phyloP scores from a whole-genome alignment of 768 basidiomycete genomes.

The Agaricus sinodeliciosus region DNA sequence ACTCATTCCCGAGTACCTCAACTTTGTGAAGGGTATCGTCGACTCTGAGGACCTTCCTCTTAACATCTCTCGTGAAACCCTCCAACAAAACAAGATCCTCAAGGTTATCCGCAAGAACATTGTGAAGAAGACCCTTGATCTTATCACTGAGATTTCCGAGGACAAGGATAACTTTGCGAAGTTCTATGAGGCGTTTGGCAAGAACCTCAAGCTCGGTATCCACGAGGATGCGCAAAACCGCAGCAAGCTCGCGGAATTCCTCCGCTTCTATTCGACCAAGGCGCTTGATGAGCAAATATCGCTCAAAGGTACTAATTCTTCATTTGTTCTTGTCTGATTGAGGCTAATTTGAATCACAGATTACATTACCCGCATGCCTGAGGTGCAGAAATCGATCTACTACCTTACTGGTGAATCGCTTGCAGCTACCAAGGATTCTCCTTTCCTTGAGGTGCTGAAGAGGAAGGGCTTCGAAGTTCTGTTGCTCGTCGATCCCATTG shows the following conservation, averaged over 20 bases:
- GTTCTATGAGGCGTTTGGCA: constrained; percentile 98
- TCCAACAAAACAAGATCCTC: constrained; percentile 99
- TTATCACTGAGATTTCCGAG: constrained; percentile 94
- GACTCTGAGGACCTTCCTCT: constrained; percentile 99
- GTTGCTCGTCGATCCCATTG: constrained; percentile 96
- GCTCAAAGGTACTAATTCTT: constrained; percentile 65
- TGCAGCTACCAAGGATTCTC: constrained; percentile 83
- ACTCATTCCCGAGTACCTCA: constrained; percentile 98
- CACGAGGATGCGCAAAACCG: constrained; percentile 99
- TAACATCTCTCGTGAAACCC: constrained; percentile 99
- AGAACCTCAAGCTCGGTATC: constrained; percentile 99
- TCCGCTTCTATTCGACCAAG: constrained; percentile 98
- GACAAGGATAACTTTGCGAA: constrained; percentile 98
- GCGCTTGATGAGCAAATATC: constrained; percentile 84
- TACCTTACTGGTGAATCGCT: constrained; percentile 99
- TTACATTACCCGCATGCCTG: constrained; percentile 99
- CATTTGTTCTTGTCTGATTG: background rate
- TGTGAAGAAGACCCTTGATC: constrained; percentile 95
- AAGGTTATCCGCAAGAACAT: constrained; percentile 99
- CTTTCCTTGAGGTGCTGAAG: constrained; percentile 99
- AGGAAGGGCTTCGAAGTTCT: constrained; percentile 99
- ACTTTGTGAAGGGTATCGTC: constrained; percentile 99
- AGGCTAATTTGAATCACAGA: constrained; percentile 37
- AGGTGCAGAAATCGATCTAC: constrained; percentile 98
- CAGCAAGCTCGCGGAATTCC: constrained; percentile 97